Base-by-base conservation (phyloP, 1,139 yeast genomes). In the Blastobotrys ciferrii region DNA sequence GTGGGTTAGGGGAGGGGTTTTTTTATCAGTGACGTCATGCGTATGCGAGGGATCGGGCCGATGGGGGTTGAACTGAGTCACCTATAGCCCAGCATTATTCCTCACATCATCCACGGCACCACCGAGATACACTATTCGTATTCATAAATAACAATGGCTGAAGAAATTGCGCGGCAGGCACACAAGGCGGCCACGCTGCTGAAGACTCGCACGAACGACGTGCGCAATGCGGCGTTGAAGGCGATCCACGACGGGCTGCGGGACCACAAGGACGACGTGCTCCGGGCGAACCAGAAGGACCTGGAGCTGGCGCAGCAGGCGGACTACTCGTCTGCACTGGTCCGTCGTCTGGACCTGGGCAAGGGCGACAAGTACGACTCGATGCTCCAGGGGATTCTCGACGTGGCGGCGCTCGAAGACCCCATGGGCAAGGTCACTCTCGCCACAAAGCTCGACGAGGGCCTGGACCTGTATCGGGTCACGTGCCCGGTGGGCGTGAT, bases 401-500 rank as follows among this genome's bases (percentile, higher is more conserved):
- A 94, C 60, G 98, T 94, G 14, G 94, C 95, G 1, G 76, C 76
- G 2, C 74, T 94, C 53, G 86, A 82, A 30, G 98, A 94, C 64
- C 98, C 98, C 19, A 84, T 91, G 33, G 97, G 97, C 11, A 84
- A 83, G 63, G 70, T 86, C 56, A 85, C 94, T 1, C 72, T 91
- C 59, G 91, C 95, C 39, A 81, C 84, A 37, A 80, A 87, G 65
- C 73, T 94, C 36, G 99, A 94, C 65, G 95, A 88, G 43, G 95
- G 87, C 4, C 77, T 94, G 57, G 84, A 82, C 47, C 73, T 94
- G 53, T 85, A 82, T 66, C 73, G 96, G 60, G 77, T 92, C 12
- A 84, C 96, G 3, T 85, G 96, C 28, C 98, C 98, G 13, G 89
- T 94, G 6, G 99, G 99, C 12, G 98, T 89, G 0, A 68, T 94